Evolutionary conservation across 1,284 basidiomycete genomes (phyloP).

Genomic region (Microbotryum intermedium): DNA sequence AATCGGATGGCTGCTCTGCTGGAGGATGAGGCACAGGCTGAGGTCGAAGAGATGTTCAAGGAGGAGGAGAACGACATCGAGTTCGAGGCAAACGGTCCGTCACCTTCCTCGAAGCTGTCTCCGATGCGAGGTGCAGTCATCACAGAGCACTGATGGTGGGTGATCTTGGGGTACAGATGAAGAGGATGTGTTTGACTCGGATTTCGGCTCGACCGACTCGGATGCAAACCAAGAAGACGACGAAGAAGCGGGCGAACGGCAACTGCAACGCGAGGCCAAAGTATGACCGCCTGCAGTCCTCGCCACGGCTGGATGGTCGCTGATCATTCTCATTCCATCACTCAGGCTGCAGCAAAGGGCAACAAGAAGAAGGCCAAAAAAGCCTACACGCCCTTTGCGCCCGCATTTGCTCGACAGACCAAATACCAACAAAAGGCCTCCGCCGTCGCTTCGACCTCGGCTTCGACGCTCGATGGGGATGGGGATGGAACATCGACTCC

Average conservation of each 20-base stretch:
- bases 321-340: background rate
- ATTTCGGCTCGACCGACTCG: conserved; percentile 59
- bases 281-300: conserved; percentile 23
- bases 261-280: conserved; percentile 52
- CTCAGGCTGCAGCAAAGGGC: conserved; percentile 11
- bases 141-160: background rate
- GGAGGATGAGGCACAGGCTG: conserved; percentile 23
- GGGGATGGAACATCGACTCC: background rate
- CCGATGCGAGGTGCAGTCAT: background rate
- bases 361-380: conserved; percentile 14
- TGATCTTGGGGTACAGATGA: conserved; percentile 48
- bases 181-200: conserved; percentile 65
- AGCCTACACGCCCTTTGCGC: conserved; percentile 22
- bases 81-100: conserved; percentile 56
- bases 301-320: too few relatives aligned
- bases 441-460: conserved; percentile 21
- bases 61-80: conserved; percentile 63
- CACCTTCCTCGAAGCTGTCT: conserved; percentile 3
- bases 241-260: conserved; percentile 50
- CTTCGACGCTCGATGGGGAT: conserved; percentile 9
- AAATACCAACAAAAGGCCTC: conserved; percentile 14
- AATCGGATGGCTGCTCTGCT: conserved; percentile 30
- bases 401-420: conserved; percentile 26
- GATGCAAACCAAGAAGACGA: conserved; percentile 54
- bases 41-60: conserved; percentile 46